Conservation (phyloP, 345 rosid species). For the Acer campestre region DNA sequence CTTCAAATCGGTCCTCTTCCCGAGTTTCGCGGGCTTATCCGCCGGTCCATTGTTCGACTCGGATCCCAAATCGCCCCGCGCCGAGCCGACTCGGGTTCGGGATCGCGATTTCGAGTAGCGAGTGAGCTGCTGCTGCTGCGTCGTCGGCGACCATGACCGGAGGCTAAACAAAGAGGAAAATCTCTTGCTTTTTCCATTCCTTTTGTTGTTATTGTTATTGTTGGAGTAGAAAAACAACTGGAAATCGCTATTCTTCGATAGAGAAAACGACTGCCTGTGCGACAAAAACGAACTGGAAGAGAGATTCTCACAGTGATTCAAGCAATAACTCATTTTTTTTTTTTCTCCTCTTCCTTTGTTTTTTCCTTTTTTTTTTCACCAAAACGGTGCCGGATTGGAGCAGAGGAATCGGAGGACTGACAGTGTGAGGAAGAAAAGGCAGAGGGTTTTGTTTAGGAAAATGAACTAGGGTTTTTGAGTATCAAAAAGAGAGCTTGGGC, state of each 20-base stretch:
- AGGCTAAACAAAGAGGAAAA: slow-evolving; percentile 14
- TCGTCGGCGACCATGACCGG: slow-evolving; percentile 30
- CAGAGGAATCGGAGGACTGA: background rate
- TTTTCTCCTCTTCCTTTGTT: background rate
- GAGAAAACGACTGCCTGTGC: slow-evolving; percentile 26
- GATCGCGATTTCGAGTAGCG: slow-evolving; percentile 10
- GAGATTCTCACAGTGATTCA: slow-evolving; percentile 30
- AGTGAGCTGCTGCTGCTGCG: slow-evolving; percentile 15
- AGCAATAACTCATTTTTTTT: slow-evolving; percentile 24
- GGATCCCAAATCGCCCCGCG: slow-evolving; percentile 19
- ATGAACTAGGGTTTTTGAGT: slow-evolving; percentile 6
- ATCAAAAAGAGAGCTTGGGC: background rate
- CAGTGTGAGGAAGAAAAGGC: background rate
- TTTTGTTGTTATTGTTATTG: background rate
- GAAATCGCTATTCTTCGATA: slow-evolving; percentile 19
- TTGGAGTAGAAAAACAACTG: slow-evolving; percentile 30
- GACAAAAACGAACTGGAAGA: slow-evolving; percentile 14
- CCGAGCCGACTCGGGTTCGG: slow-evolving; percentile 11
- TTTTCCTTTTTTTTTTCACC: background rate
- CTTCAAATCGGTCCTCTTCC: slow-evolving; percentile 82
- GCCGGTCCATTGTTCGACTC: slow-evolving; percentile 15
- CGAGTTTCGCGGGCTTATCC: slow-evolving; percentile 17
- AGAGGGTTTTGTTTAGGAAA: background rate
- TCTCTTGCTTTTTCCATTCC: background rate
- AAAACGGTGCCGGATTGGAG: background rate